These are phyloP conservation scores for Epichloe typhina DNA, from an alignment of 2,329 filamentous ascomycete genomes.

Conservation along the genomic window DNA sequence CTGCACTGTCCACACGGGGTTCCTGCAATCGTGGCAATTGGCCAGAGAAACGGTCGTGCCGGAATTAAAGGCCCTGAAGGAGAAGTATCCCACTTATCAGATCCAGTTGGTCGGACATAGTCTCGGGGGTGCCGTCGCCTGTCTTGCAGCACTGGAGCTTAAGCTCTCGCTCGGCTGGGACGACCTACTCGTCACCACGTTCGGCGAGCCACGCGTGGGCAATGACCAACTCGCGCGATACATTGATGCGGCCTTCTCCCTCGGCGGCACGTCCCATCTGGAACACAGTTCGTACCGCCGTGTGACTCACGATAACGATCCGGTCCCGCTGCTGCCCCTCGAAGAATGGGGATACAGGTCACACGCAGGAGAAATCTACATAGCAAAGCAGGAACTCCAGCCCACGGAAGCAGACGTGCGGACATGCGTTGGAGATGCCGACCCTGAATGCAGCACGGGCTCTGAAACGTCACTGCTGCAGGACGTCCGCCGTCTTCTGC, in stretches of 20 bases:
- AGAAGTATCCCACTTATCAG: constrained; percentile 54
- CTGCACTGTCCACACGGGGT: constrained; percentile 88
- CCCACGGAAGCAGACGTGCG: constrained; percentile 56
- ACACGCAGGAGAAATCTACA: constrained; percentile 81
- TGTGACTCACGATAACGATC: constrained; percentile 77
- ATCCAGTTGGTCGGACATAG: constrained; percentile 80
- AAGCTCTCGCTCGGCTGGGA: constrained; percentile 58
- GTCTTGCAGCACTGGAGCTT: constrained; percentile 74
- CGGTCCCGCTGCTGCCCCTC: constrained; percentile 76
- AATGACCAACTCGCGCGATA: constrained; percentile 43
- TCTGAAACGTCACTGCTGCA: constrained; percentile 27
- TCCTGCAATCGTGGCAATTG: constrained; percentile 71
- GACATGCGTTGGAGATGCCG: constrained; percentile 58
- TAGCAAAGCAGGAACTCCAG: constrained; percentile 56
- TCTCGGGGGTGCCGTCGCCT: constrained; percentile 87
- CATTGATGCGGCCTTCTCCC: constrained; percentile 38
- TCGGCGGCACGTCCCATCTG: constrained; percentile 20
- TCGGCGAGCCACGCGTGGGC: constrained; percentile 68
- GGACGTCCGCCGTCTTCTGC: constrained; percentile 13
- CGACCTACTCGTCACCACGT: constrained; percentile 70
- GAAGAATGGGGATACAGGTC: constrained; percentile 77
- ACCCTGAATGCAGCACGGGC: constrained; percentile 57
- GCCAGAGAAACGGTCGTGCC: constrained; percentile 59
- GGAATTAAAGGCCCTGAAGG: constrained; percentile 44
- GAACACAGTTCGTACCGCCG: constrained; percentile 48